Percentiles rank a stretch among this genome's conserved stretches.
Evolutionary conservation across 306 rosid species (phyloP).

Genomic region (Senna tora): DNA sequence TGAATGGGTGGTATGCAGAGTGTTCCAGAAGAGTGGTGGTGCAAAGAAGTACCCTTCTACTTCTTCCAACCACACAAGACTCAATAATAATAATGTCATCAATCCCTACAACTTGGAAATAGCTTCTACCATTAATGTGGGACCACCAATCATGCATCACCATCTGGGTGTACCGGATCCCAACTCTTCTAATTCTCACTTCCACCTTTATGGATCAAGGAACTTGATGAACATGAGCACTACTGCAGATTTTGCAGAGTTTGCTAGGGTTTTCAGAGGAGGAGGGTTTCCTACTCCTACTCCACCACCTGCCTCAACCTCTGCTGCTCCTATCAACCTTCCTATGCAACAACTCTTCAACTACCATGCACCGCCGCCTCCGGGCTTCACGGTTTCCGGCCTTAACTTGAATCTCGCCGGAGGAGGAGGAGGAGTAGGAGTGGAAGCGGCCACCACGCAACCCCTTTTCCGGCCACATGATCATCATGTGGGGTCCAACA

Average conservation of each 20-base stretch:
- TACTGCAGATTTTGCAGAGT: slow-evolving; percentile 62
- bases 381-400: slow-evolving; percentile 71
- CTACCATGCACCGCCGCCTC: slow-evolving; percentile 50
- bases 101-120: slow-evolving; percentile 72
- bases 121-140: slow-evolving; percentile 44
- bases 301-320: too few species aligned
- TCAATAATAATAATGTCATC: background rate
- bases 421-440: slow-evolving; percentile 26
- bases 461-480: slow-evolving; percentile 44
- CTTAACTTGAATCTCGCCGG: slow-evolving; percentile 69
- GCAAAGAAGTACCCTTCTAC: slow-evolving; percentile 61
- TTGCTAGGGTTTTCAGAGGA: slow-evolving; percentile 63
- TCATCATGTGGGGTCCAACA: slow-evolving; percentile 51
- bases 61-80: slow-evolving; percentile 52
- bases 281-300: slow-evolving; percentile 6
- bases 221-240: slow-evolving; percentile 40
- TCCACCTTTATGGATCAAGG: slow-evolving; percentile 60
- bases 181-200: slow-evolving; percentile 41
- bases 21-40: slow-evolving; percentile 81
- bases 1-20: slow-evolving; percentile 92
- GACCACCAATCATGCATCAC: slow-evolving; percentile 64
- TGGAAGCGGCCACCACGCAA: slow-evolving; percentile 29
- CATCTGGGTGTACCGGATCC: slow-evolving; percentile 48
- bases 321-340: slow-evolving; percentile 41
- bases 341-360: slow-evolving; percentile 50